Evolutionary conservation across 768 basidiomycete genomes (phyloP).

Genomic region (Glaciozyma antarctica): DNA sequence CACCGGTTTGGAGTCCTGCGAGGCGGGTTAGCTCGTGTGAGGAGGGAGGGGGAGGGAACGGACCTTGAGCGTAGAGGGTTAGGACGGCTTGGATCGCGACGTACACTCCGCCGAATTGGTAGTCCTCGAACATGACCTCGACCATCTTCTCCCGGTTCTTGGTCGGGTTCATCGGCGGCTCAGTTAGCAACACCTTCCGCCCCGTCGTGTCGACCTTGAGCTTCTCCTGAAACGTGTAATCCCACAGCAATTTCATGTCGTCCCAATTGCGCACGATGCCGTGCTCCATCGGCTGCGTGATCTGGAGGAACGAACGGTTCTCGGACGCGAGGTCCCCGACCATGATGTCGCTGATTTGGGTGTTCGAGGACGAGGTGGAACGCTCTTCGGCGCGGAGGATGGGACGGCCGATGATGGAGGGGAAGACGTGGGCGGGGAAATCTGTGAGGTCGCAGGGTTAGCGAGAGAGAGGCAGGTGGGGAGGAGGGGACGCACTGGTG

Average conservation of each 20-base stretch:
- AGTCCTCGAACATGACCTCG: slow-evolving; percentile 99
- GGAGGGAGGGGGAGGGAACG: slow-evolving; percentile 34
- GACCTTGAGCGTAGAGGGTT: slow-evolving; percentile 96
- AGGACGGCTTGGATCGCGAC: slow-evolving; percentile 97
- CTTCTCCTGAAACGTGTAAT: slow-evolving; percentile 97
- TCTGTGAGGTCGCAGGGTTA: slow-evolving; percentile 38
- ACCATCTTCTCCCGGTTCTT: slow-evolving; percentile 86
- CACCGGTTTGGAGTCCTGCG: slow-evolving; percentile 89
- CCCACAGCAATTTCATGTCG: slow-evolving; percentile 96
- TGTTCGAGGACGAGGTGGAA: slow-evolving; percentile 50
- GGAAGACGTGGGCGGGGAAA: slow-evolving; percentile 93
- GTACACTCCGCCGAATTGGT: slow-evolving; percentile 90
- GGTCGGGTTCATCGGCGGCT: slow-evolving; percentile 98
- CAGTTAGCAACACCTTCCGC: slow-evolving; percentile 82
- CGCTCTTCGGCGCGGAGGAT: slow-evolving; percentile 97
- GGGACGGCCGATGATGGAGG: slow-evolving; percentile 90
- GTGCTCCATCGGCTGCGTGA: slow-evolving; percentile 98
- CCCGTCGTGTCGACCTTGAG: slow-evolving; percentile 77
- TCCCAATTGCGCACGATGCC: slow-evolving; percentile 99
- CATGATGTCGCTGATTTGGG: slow-evolving; percentile 94
- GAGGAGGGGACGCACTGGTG: slow-evolving; percentile 45
- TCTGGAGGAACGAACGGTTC: slow-evolving; percentile 88
- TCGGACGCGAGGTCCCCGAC: slow-evolving; percentile 92
- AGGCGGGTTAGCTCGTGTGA: neutral
- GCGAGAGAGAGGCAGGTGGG: neutral